Base-by-base conservation (phyloP, 202 grass and related monocot species). In the Alloteropsis angusta region DNA sequence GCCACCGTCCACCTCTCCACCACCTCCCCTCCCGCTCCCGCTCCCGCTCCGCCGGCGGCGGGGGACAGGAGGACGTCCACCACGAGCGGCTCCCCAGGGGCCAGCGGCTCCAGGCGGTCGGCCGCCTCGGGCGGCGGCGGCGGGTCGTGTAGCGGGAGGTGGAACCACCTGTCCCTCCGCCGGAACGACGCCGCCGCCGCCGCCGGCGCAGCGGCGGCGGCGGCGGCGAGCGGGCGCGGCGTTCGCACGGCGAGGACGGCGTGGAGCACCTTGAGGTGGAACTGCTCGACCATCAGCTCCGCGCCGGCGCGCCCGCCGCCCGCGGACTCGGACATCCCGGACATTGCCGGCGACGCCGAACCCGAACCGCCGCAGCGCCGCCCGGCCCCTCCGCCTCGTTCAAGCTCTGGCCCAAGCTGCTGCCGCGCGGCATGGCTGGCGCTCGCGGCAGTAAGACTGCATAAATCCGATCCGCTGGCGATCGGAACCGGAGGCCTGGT, bases 241-340 rank as follows among this genome's bases (percentile, higher is more conserved):
- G 84, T 47, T 48, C 91, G 88, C 57, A 78, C 82, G 61, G 85
- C 87, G 79, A 93, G 88, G 50, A 93, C 68, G 52, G 91, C 85
- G 75, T 93, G 88, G 58, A 93, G 85, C 58, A 84, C 79, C 87
- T 93, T 93, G 50, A 90, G 88, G 65, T 88, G 82, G 82, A 93
- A 93, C 72, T 88, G 91, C 63, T 81, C 74, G n/a, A 83, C 79
- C 82, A 93, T 93, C 88, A 90, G 82, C 85, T 90, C 91, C 68
- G 70, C 84, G 44, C 84, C 79, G 17, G 72, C 76, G 73, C 87
- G 87, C 11, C 79, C 83, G 60, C 73, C 71, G 16, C 72, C 59
- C 47, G 53, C 80, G 1, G 89, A 89, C 73, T 92, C 89, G 30
- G 86, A 71, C 64, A 88, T 88, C 45, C 71, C 56, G 49, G 86